Conservation (phyloP, 1,139 yeast genomes). For the Yamadazyma siamensis region DNA sequence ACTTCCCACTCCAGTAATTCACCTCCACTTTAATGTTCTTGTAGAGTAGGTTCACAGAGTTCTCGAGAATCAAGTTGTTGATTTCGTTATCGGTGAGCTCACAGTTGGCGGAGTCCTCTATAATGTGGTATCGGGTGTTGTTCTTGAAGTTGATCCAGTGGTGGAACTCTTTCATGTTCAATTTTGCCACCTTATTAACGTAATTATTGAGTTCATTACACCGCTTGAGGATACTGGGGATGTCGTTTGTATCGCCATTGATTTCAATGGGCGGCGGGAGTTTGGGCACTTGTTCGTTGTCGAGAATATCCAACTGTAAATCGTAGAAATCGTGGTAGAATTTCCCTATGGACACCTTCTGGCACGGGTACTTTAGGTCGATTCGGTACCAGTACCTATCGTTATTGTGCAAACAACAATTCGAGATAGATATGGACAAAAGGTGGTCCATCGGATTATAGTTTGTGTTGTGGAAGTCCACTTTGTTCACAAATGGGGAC, state of each 20-base stretch:
- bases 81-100: constrained; percentile 17
- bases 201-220: constrained; percentile 35
- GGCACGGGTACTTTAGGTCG: constrained; percentile 33
- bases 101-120: constrained; percentile 6
- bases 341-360: constrained; percentile 30
- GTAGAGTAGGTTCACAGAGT: constrained; percentile 22
- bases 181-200: constrained; percentile 22
- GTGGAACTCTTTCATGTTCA: constrained; percentile 18
- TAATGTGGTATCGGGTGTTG: constrained; percentile 6
- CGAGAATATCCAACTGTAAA: constrained; percentile 26
- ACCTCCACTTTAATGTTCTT: constrained; percentile 24
- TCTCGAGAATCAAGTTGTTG: constrained; percentile 20
- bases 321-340: constrained; percentile 46
- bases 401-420: constrained; percentile 35
- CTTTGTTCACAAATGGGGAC: not conserved
- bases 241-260: constrained; percentile 7
- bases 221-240: constrained; percentile 16
- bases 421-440: constrained; percentile 25
- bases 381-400: constrained; percentile 45
- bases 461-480: constrained; percentile 3
- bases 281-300: constrained; percentile 26
- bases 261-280: constrained; percentile 43
- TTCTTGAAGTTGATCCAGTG: constrained; percentile 30
- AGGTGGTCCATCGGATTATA: constrained; percentile 7
- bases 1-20: constrained; percentile 24